Evolutionary conservation across 257 asterid species (phyloP), one percentile per base, ranked within the genome.

Genomic region (Anisodus tanguticus): DNA sequence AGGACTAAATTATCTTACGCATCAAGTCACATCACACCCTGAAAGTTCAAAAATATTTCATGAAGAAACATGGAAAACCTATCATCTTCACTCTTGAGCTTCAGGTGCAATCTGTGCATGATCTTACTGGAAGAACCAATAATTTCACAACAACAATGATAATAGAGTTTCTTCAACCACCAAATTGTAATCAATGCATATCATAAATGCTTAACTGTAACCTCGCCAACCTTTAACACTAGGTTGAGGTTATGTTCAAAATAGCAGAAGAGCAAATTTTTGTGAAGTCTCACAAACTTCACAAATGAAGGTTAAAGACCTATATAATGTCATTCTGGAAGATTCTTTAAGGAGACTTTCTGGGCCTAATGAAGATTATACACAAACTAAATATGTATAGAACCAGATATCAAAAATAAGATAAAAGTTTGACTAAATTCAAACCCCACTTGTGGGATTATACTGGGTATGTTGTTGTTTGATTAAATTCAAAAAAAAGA

Each of bases 21-120:
- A 45, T 45, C 39, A 71, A 45, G n/a, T 71, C 37, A 71, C 57
- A 45, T 47, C 80, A 19, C 80, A 22, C 41, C 59, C 41, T 72
- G 80, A 72, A 71, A 71, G 35, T n/a, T 71, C 2, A 71, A n/a
- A 16, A 71, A 71, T 39, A 77, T 64, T 60, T 16, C 63, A 39
- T 3, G 17, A 10, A 37, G 59, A 70, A 39, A 83, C 63, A 35
- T n/a, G 70, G 77, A 47, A 72, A 49, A 39, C 41, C 59, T 19
- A 49, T 19, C 6, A 41, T 74, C n/a, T 66, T 66, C 60, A 47
- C 39, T 72, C 6, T 13, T 49, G 80, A 74, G 19, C 60, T 74
- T 47, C 60, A 74, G n/a, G 49, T 10, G 41, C 41, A 74, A 74
- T 74, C n/a, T 10, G 41, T 47, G 41, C 43, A 6, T 47, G 80